Conservation (phyloP, 2,329 filamentous ascomycete genomes). For the Podosphaera fusca region DNA sequence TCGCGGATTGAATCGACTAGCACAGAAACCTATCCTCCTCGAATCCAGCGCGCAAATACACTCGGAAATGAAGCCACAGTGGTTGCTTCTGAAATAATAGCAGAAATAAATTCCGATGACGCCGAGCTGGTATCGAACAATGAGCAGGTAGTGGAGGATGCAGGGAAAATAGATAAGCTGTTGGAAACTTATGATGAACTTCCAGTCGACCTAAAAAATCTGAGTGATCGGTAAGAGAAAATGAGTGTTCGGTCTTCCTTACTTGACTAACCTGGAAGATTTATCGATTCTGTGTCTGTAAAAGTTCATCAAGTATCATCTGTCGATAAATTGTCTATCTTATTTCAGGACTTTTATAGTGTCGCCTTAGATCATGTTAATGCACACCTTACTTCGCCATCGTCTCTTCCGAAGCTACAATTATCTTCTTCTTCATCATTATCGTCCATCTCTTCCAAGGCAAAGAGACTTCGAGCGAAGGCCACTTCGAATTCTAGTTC, state of each 20-base stretch:
- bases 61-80: constrained; percentile 11
- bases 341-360: constrained; percentile 88
- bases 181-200: constrained; percentile 53
- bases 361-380: constrained; percentile 60
- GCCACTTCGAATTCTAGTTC: constrained; percentile 30
- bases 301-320: constrained; percentile 68
- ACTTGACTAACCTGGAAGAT: constrained; percentile 30
- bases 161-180: constrained; percentile 8
- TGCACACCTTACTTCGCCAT: constrained; percentile 65
- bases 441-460: constrained; percentile 32
- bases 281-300: constrained; percentile 71
- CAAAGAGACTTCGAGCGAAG: constrained; percentile 32
- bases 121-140: constrained; percentile 21
- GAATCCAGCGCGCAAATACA: constrained; percentile 12
- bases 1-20: constrained; percentile 15
- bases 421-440: constrained; percentile 29
- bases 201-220: constrained; percentile 75
- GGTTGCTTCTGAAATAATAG: constrained; percentile 4
- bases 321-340: constrained; percentile 57
- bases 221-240: constrained; percentile 46
- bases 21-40: constrained; percentile 7
- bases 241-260: not conserved
- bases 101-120: constrained; percentile 8
- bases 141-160: constrained; percentile 10
- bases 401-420: constrained; percentile 49